Percentiles rank a stretch among this genome's conserved stretches.
Evolutionary conservation across 768 basidiomycete genomes (phyloP).

Genomic region (Tulasnella sp.): DNA sequence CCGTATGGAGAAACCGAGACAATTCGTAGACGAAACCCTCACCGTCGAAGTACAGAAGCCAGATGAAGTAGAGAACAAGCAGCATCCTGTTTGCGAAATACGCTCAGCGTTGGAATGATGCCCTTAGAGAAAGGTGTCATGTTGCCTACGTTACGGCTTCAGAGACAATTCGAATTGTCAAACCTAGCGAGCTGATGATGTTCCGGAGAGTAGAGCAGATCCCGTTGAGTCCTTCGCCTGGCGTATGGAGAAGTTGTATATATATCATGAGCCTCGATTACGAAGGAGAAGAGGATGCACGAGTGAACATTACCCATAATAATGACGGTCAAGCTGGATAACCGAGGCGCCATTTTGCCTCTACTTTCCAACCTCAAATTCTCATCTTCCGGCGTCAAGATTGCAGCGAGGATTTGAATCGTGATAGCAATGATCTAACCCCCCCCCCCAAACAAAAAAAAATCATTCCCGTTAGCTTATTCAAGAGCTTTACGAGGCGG

Average conservation of each 20-base stretch:
- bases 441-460: too few relatives aligned
- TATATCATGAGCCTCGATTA: too few relatives aligned
- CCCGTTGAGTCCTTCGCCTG: not conserved
- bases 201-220: not conserved
- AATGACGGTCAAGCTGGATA: not conserved
- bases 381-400: not conserved
- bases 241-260: too few relatives aligned
- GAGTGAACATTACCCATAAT: not conserved
- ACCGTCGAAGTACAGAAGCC: constrained; percentile 18
- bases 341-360: not conserved
- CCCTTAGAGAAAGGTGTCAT: not conserved
- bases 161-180: not conserved
- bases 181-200: not conserved
- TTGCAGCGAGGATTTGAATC: not conserved
- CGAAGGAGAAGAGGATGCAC: too few relatives aligned
- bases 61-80: constrained; percentile 2
- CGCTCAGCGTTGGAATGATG: too few relatives aligned
- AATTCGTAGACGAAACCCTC: not conserved
- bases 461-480: too few relatives aligned
- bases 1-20: too few relatives aligned
- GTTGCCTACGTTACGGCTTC: not conserved
- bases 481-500: too few relatives aligned
- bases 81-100: not conserved
- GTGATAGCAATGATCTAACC: not conserved
- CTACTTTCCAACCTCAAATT: not conserved